A percentile compares a stretch with the other conserved stretches of the same genome.
These are phyloP conservation scores for Phytophthora lateralis DNA, from an alignment of 352 stramenopile genomes.

Conservation along the genomic window DNA sequence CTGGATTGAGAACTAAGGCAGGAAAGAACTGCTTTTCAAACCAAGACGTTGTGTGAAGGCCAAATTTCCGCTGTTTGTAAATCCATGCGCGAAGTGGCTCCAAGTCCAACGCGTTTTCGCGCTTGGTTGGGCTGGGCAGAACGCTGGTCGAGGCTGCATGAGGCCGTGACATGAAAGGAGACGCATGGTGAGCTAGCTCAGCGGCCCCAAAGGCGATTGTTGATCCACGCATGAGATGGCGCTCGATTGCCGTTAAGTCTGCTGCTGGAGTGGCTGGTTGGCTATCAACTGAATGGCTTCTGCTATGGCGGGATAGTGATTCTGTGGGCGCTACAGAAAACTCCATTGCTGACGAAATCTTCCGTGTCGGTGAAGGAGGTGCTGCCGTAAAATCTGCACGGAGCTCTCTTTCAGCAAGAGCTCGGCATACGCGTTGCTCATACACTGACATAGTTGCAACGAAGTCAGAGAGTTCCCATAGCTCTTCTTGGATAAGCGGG, in stretches of 20 bases:
- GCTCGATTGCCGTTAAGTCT: conserved; percentile 38
- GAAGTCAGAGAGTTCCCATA: conserved; percentile 74
- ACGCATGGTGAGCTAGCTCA: conserved; percentile 21
- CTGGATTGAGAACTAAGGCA: conserved; percentile 24
- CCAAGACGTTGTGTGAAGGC: conserved; percentile 21
- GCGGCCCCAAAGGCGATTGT: conserved; percentile 25
- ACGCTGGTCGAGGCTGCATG: conserved; percentile 27
- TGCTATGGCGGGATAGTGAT: conserved; percentile 16
- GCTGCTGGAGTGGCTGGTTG: conserved; percentile 15
- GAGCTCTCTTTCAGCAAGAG: conserved; percentile 43
- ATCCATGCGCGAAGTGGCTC: conserved; percentile 32
- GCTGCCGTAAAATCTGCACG: conserved; percentile 39
- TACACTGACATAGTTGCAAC: conserved; percentile 50
- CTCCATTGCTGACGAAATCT: conserved; percentile 28
- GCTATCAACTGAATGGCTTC: conserved; percentile 33
- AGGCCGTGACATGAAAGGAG: conserved; percentile 18
- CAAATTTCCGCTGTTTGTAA: conserved; percentile 27
- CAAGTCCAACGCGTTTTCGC: conserved; percentile 16
- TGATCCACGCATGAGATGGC: conserved; percentile 37
- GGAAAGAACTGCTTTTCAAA: conserved; percentile 37
- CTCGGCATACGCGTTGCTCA: conserved; percentile 58
- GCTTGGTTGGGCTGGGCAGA: conserved; percentile 27
- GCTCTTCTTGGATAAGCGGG: conserved; percentile 49
- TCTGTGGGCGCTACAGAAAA: conserved; percentile 23
- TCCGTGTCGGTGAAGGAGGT: conserved; percentile 33